These are phyloP conservation scores for Boletus speciosus DNA, from an alignment of 768 basidiomycete genomes.

Conservation along the genomic window DNA sequence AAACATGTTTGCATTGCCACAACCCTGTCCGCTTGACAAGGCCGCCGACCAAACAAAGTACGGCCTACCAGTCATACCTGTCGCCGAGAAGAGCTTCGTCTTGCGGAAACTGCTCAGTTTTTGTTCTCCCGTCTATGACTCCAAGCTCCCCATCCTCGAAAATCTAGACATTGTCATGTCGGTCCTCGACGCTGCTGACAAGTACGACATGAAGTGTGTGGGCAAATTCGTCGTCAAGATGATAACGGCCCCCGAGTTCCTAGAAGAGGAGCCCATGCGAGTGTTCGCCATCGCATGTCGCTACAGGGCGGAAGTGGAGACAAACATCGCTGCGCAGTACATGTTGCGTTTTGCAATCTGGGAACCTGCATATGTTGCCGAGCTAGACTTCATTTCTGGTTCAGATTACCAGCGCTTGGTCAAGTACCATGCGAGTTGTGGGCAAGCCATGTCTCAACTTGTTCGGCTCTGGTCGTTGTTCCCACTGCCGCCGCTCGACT, in stretches of 20 bases:
- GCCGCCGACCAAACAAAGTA: conserved; percentile 30
- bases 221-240: conserved; percentile 33
- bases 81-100: conserved; percentile 44
- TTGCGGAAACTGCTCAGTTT: conserved; percentile 42
- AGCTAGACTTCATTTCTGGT: conserved; percentile 38
- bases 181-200: conserved; percentile 44
- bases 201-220: conserved; percentile 49
- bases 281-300: conserved; percentile 38
- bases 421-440: conserved; percentile 34
- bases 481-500: conserved; percentile 31
- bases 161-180: conserved; percentile 40
- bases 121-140: conserved; percentile 47
- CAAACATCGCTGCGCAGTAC: conserved; percentile 34
- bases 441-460: conserved; percentile 34
- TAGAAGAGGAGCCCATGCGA: conserved; percentile 35
- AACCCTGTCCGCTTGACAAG: conserved; percentile 31
- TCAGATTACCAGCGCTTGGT: conserved; percentile 35
- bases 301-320: conserved; percentile 34
- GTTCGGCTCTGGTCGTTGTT: conserved; percentile 30
- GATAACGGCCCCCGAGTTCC: conserved; percentile 31
- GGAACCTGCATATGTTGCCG: conserved; percentile 31
- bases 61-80: conserved; percentile 42
- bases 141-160: conserved; percentile 30
- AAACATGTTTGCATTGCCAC: conserved; percentile 52
- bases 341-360: conserved; percentile 36